Percentiles rank a stretch among this genome's conserved stretches.
Evolutionary conservation across 768 basidiomycete genomes (phyloP).

Genomic region (Suillus cothurnatus): DNA sequence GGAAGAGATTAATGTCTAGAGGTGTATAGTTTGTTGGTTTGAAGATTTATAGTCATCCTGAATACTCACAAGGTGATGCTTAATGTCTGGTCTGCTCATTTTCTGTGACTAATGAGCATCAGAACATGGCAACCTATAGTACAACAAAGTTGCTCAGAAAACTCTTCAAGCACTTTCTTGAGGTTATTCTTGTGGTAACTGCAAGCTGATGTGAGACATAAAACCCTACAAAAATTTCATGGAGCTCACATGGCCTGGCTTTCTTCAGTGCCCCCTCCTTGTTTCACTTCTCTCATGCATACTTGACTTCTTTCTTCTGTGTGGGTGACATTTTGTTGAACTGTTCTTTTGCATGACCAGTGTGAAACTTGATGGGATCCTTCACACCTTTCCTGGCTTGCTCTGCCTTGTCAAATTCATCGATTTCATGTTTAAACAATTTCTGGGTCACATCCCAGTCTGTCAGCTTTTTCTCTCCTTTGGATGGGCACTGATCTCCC

Average conservation of each 20-base stretch:
- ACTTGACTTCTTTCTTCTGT: neutral
- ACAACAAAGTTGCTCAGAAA: no score
- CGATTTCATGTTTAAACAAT: neutral
- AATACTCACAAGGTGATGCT: no score
- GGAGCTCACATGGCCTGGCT: neutral
- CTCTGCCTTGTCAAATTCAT: neutral
- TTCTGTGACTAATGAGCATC: no score
- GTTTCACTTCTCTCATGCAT: neutral
- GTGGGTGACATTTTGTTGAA: neutral
- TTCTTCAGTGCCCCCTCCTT: neutral
- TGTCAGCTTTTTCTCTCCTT: neutral
- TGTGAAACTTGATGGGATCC: neutral
- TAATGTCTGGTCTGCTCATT: no score
- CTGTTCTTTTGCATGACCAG: neutral
- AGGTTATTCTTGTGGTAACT: no score
- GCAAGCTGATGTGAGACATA: no score
- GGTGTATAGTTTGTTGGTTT: no score
- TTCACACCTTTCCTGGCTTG: neutral
- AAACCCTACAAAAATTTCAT: neutral
- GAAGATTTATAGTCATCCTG: no score
- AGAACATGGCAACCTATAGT: no score
- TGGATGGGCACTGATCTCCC: neutral
- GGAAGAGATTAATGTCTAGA: no score
- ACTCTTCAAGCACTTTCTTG: no score
- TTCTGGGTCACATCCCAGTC: neutral